Conservation (phyloP, 352 stramenopile species). For the Globisporangium uncinulatum region DNA sequence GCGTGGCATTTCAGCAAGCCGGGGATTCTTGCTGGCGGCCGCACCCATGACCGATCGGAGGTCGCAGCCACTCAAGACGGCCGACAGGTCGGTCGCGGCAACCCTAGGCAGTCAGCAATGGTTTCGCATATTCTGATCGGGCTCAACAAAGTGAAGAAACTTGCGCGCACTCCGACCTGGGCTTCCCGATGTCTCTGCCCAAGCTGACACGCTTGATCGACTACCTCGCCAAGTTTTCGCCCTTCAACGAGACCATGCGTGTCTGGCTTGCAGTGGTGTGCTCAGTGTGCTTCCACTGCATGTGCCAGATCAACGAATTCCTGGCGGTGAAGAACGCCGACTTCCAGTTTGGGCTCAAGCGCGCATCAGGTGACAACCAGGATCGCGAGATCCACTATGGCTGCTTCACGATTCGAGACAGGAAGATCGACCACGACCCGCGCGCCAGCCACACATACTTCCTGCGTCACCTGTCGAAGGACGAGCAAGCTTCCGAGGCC, state of each 20-base stretch:
- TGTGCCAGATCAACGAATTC: constrained; percentile 18
- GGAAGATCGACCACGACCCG: constrained; percentile 11
- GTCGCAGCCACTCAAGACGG: not conserved
- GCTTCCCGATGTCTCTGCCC: constrained; percentile 6
- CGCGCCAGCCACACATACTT: constrained; percentile 7
- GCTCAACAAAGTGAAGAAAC: constrained; percentile 6
- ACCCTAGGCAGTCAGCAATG: constrained; percentile 4
- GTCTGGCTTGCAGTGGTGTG: constrained; percentile 8
- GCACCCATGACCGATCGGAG: not conserved
- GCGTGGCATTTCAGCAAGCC: not conserved
- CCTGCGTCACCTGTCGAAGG: not conserved
- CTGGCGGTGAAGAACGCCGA: constrained; percentile 12
- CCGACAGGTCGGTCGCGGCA: not conserved
- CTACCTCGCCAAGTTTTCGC: not conserved
- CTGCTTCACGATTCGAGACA: constrained; percentile 11
- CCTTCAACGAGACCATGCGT: constrained; percentile 13
- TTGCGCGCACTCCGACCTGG: not conserved
- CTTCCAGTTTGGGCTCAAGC: constrained; percentile 3
- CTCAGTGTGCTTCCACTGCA: constrained; percentile 15
- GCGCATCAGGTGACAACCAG: not conserved
- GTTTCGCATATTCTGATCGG: constrained; percentile 10
- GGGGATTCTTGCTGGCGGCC: not conserved
- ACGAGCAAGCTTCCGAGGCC: not conserved
- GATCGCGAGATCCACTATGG: not conserved
- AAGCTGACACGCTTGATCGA: constrained; percentile 4